Evolutionary conservation across 768 basidiomycete species (phyloP).

Genomic region (Cystobasidium onofrii): DNA sequence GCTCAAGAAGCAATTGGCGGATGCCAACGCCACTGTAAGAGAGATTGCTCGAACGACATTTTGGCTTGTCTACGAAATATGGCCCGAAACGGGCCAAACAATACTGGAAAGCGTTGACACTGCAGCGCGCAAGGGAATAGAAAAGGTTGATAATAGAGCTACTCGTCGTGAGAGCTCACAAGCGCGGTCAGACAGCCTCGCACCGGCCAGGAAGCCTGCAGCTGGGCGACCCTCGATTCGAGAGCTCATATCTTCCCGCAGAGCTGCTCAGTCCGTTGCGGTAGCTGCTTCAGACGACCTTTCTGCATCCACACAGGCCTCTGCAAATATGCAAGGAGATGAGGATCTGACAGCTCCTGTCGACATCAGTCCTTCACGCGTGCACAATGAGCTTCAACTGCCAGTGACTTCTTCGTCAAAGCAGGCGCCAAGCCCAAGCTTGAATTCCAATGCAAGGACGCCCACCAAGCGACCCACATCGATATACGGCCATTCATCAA

Average conservation of each 20-base stretch:
- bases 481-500: not conserved
- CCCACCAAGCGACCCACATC: not conserved
- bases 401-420: not conserved
- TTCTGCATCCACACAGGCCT: not conserved
- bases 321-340: not conserved
- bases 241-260: not conserved
- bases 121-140: slow-evolving; percentile 67
- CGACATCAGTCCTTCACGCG: not conserved
- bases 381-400: not conserved
- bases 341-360: not conserved
- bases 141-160: slow-evolving; percentile 51
- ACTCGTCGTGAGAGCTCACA: not conserved
- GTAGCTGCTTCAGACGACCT: not conserved
- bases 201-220: not conserved
- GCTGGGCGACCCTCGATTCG: slow-evolving; percentile 15
- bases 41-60: slow-evolving; percentile 64
- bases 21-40: slow-evolving; percentile 69
- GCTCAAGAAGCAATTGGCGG: slow-evolving; percentile 63
- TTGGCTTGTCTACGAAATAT: slow-evolving; percentile 70
- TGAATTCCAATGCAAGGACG: not conserved
- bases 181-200: not conserved
- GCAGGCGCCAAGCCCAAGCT: not conserved
- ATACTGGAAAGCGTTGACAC: slow-evolving; percentile 64
- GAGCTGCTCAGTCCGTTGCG: not conserved
- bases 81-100: slow-evolving; percentile 60